Conservation (phyloP, 352 stramenopile genomes). For the Globisporangium apiculatum region DNA sequence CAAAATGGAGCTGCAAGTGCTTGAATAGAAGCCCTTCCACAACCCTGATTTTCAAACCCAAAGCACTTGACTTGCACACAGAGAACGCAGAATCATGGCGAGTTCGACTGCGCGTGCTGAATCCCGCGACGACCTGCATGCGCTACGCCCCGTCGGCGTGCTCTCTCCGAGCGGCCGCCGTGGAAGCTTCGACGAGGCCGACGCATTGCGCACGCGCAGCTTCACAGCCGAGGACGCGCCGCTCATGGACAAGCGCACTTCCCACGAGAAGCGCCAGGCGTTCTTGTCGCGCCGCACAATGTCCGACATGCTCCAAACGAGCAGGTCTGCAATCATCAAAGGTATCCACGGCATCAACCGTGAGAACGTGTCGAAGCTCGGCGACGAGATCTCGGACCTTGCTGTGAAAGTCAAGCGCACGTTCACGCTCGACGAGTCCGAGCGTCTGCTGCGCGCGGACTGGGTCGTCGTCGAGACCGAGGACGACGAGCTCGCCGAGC, state of each 20-base stretch:
- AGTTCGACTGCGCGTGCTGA: neutral
- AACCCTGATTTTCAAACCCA: neutral
- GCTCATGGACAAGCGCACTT: constrained; percentile 9
- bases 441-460: constrained; percentile 56
- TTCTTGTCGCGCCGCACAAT: constrained; percentile 24
- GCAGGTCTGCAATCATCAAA: constrained; percentile 45
- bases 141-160: constrained; percentile 29
- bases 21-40: neutral
- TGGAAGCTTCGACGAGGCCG: constrained; percentile 11
- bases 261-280: constrained; percentile 20
- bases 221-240: constrained; percentile 79
- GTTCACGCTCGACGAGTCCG: constrained; percentile 65
- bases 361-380: constrained; percentile 38
- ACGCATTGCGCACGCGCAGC: constrained; percentile 32
- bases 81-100: constrained; percentile 6
- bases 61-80: neutral
- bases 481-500: constrained; percentile 52
- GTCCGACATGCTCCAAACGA: constrained; percentile 48
- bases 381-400: constrained; percentile 34
- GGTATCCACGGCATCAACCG: constrained; percentile 49
- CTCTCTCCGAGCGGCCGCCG: constrained; percentile 32
- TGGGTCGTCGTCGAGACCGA: constrained; percentile 81
- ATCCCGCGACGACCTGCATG: constrained; percentile 42
- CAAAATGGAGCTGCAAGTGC: no score
- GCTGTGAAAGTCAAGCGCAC: constrained; percentile 62